Conservation (phyloP, 345 rosid species). For the Salix arbutifolia region DNA sequence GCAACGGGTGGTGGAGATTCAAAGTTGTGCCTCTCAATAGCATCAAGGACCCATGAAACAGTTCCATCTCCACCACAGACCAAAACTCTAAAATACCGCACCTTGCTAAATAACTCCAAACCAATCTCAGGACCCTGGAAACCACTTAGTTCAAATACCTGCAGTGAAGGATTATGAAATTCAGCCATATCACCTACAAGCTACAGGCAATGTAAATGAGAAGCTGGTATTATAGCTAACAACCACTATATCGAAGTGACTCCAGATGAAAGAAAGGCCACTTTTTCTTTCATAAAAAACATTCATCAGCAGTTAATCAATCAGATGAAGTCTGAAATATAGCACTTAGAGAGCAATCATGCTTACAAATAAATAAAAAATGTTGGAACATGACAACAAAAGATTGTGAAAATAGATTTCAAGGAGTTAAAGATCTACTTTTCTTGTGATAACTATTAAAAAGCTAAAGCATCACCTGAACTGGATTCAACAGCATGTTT, state of each 20-base stretch:
- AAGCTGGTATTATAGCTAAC: background rate
- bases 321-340: background rate
- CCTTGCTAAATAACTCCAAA: conserved; percentile 73
- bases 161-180: conserved; percentile 3
- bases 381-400: background rate
- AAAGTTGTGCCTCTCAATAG: conserved; percentile 79
- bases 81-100: conserved; percentile 85
- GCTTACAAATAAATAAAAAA: background rate
- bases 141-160: conserved; percentile 84
- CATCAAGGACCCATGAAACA: conserved; percentile 84
- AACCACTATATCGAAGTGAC: background rate
- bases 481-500: conserved; percentile 81
- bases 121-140: conserved; percentile 79
- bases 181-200: background rate
- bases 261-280: background rate
- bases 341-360: background rate
- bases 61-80: conserved; percentile 96
- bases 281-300: background rate
- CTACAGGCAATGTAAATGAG: background rate
- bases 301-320: background rate
- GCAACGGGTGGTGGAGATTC: conserved; percentile 95
- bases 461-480: conserved; percentile 46
- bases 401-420: background rate
- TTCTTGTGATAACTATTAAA: background rate
- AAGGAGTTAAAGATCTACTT: background rate